Evolutionary conservation across 2,329 filamentous ascomycete genomes (phyloP).

Genomic region (Alternaria sp.): DNA sequence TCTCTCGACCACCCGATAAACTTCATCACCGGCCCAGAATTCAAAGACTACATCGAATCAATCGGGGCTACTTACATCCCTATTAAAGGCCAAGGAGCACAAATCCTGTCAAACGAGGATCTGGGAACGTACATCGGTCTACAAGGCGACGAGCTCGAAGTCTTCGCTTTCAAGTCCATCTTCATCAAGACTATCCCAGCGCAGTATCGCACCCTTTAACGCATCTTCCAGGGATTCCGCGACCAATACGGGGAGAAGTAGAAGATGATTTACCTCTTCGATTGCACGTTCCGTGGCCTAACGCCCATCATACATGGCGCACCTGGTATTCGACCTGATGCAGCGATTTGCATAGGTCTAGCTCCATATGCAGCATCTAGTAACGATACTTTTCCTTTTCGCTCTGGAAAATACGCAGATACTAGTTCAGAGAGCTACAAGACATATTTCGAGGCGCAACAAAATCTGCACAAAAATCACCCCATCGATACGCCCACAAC

Average conservation of each 20-base stretch:
- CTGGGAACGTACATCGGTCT: conserved; percentile 36
- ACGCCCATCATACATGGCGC: conserved; percentile 43
- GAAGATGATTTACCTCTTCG: conserved; percentile 57
- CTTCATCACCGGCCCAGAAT: conserved; percentile 53
- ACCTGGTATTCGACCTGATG: conserved; percentile 47
- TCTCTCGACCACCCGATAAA: conserved; percentile 54
- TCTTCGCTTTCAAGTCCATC: conserved; percentile 48
- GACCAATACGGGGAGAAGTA: conserved; percentile 42
- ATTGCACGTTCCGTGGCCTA: conserved; percentile 52
- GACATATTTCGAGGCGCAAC: conserved; percentile 19
- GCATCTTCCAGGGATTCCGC: conserved; percentile 39
- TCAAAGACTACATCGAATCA: conserved; percentile 43
- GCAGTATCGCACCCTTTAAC: conserved; percentile 47
- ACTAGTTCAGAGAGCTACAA: conserved; percentile 14
- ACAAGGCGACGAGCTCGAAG: conserved; percentile 37
- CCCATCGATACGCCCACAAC: conserved; percentile 28
- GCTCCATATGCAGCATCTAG: conserved; percentile 18
- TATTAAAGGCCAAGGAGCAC: conserved; percentile 19
- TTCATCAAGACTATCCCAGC: conserved; percentile 49
- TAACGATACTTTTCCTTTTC: conserved; percentile 28
- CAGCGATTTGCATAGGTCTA: conserved; percentile 55
- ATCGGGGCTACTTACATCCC: conserved; percentile 18
- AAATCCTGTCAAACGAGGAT: conserved; percentile 21
- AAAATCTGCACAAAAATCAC: conserved; percentile 9
- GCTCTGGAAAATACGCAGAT: conserved; percentile 22